Conservation (phyloP, 2,329 filamentous ascomycete genomes). For the Penicillium sp. region DNA sequence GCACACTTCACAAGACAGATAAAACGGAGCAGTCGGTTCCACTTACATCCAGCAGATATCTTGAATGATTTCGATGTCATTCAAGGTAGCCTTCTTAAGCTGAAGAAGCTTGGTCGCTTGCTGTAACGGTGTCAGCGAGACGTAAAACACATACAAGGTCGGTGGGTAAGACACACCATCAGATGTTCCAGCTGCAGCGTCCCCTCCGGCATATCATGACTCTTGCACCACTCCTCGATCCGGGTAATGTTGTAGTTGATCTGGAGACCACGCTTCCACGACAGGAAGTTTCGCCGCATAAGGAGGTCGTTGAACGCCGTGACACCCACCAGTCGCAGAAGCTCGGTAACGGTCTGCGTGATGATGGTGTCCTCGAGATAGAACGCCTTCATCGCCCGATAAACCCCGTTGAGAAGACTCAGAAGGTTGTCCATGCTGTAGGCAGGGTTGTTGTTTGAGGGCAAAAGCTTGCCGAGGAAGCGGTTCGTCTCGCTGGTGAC, state of each 20-base stretch:
- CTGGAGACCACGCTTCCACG: conserved; percentile 97
- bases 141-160: not conserved
- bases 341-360: conserved; percentile 89
- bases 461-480: conserved; percentile 94
- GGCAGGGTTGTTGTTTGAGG: conserved; percentile 83
- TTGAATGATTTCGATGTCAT: conserved; percentile 99
- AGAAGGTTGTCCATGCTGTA: conserved; percentile 99
- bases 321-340: conserved; percentile 87
- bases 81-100: conserved; percentile 96
- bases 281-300: conserved; percentile 97
- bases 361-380: conserved; percentile 96
- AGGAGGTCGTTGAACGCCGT: conserved; percentile 97
- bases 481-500: conserved; percentile 98
- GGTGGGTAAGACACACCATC: conserved; percentile 61
- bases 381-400: conserved; percentile 98
- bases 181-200: conserved; percentile 95
- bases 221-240: conserved; percentile 99
- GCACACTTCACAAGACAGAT: not conserved
- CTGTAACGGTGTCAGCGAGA: conserved; percentile 40
- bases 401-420: conserved; percentile 92
- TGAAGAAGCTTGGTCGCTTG: conserved; percentile 98
- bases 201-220: conserved; percentile 98
- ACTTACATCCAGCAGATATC: conserved; percentile 99
- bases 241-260: conserved; percentile 99
- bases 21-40: not conserved